Evolutionary conservation across 2,329 filamentous ascomycete genomes (phyloP).

Genomic region (Capronia americana): DNA sequence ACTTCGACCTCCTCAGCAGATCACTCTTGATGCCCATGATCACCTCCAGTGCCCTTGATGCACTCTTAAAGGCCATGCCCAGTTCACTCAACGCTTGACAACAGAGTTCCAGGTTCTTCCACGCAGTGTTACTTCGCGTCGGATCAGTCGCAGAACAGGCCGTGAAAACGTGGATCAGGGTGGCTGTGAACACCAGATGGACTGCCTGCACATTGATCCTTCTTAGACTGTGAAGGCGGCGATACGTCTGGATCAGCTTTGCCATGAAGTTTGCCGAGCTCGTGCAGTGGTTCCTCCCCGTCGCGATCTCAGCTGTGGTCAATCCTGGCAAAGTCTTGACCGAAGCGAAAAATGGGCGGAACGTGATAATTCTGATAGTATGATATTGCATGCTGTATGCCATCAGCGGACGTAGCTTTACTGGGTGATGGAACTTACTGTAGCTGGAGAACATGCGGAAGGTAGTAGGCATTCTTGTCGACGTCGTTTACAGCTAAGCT

Average conservation of each 20-base stretch:
- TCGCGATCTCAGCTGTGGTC: constrained; percentile 16
- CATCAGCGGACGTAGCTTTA: background rate
- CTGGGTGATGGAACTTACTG: constrained; percentile 20
- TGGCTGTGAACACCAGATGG: constrained; percentile 37
- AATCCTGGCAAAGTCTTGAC: constrained; percentile 27
- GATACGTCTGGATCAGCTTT: constrained; percentile 30
- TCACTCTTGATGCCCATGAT: constrained; percentile 38
- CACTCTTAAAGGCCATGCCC: constrained; percentile 35
- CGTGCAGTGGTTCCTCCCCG: constrained; percentile 23
- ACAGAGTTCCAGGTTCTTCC: constrained; percentile 34
- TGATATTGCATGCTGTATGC: constrained; percentile 37
- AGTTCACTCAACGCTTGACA: constrained; percentile 37
- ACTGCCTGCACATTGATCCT: constrained; percentile 37
- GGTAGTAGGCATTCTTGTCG: constrained; percentile 24
- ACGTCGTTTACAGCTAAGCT: constrained; percentile 23
- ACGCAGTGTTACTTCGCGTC: constrained; percentile 27
- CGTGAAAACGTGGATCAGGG: constrained; percentile 36
- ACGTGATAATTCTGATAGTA: constrained; percentile 33
- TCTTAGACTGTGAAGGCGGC: constrained; percentile 29
- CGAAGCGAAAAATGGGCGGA: constrained; percentile 35
- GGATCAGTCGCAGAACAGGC: constrained; percentile 29
- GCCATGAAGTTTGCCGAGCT: constrained; percentile 27
- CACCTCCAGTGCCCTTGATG: constrained; percentile 34
- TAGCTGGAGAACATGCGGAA: constrained; percentile 33
- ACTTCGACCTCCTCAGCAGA: constrained; percentile 25